Percentiles rank a stretch among this genome's conserved stretches.
phyloP scores from a whole-genome alignment of 2,329 filamentous ascomycete species.

The Trichophyton verrucosum region DNA sequence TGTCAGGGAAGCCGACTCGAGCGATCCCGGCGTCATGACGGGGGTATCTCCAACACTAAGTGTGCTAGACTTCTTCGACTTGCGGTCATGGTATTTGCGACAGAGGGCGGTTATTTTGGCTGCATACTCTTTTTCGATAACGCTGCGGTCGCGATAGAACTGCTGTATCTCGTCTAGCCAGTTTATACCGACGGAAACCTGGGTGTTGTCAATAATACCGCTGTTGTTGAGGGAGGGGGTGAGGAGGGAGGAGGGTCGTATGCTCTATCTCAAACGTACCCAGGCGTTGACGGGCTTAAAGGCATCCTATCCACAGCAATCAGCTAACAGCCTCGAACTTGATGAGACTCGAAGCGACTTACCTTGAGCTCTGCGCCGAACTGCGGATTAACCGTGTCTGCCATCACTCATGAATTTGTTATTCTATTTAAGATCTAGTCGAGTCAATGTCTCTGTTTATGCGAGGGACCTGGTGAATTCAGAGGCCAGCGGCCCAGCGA shows the following conservation, averaged over 20 bases:
- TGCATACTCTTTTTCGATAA: conserved; percentile 94
- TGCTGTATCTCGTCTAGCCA: conserved; percentile 96
- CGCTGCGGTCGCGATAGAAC: conserved; percentile 90
- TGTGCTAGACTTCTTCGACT: conserved; percentile 73
- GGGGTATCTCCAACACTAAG: conserved; percentile 91
- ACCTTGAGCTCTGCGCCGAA: conserved; percentile 92
- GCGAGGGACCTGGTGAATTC: neutral
- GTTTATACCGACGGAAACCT: conserved; percentile 70
- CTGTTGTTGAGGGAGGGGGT: neutral
- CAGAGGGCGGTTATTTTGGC: conserved; percentile 75
- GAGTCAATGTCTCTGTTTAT: neutral
- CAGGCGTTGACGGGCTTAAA: conserved; percentile 92
- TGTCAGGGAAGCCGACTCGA: conserved; percentile 91
- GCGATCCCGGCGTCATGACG: conserved; percentile 81
- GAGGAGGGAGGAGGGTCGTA: conserved; percentile 11
- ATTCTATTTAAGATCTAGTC: neutral
- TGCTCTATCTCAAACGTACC: conserved; percentile 37
- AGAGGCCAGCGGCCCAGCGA: neutral
- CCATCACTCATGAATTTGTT: conserved; percentile 42
- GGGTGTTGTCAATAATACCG: conserved; percentile 5
- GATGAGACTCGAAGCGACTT: conserved; percentile 3
- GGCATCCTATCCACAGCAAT: conserved; percentile 56
- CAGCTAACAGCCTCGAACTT: neutral
- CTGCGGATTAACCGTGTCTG: conserved; percentile 67
- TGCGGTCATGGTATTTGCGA: conserved; percentile 96